Conservation (phyloP, 176 grass and related monocot genomes). For the Stipa capillata region DNA sequence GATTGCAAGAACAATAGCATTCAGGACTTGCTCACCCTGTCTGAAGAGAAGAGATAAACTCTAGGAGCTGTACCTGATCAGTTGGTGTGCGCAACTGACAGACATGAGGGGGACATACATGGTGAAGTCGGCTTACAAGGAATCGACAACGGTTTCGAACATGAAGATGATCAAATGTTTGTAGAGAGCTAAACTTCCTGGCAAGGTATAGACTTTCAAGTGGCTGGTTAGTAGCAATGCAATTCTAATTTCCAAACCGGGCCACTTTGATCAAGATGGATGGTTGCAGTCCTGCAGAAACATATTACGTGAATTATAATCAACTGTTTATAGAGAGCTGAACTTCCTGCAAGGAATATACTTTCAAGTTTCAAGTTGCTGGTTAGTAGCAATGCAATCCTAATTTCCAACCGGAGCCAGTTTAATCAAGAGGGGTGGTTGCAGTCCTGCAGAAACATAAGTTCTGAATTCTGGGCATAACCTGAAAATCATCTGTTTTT, state of each 20-base stretch:
- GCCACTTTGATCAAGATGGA: no score
- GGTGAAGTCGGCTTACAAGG: background rate
- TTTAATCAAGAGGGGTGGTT: no score
- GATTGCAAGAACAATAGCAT: background rate
- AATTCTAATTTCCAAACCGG: no score
- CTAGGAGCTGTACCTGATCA: background rate
- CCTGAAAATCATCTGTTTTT: no score
- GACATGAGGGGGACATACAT: background rate
- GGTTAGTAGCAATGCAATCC: background rate
- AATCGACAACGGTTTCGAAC: background rate
- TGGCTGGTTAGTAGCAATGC: no score
- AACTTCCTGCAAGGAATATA: no score
- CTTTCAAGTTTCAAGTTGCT: no score
- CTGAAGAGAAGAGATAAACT: background rate
- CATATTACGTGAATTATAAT: no score
- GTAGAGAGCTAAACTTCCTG: background rate
- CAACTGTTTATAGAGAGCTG: no score
- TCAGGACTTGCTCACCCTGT: background rate
- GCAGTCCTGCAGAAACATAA: no score
- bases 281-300: no score
- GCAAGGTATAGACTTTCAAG: background rate
- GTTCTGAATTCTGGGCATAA: no score
- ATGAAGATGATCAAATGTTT: background rate
- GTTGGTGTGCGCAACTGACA: background rate
- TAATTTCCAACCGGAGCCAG: background rate